These are phyloP conservation scores for Cutaneotrichosporon sp. DNA, from an alignment of 1,284 basidiomycete genomes.

Conservation along the genomic window DNA sequence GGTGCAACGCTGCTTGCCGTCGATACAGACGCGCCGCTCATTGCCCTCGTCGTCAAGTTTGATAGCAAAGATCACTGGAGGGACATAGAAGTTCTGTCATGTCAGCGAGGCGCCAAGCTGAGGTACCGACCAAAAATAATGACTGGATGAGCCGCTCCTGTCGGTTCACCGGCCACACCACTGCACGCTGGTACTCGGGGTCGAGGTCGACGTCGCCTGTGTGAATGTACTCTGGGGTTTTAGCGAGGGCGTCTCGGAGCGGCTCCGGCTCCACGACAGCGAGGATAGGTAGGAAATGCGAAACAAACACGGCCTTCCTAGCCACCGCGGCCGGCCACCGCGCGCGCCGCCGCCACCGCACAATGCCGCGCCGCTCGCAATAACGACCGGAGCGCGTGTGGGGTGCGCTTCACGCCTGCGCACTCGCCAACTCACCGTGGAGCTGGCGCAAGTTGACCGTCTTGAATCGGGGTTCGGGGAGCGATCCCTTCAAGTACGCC, in stretches of 20 bases:
- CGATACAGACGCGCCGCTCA: conserved; percentile 37
- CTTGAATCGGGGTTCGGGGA: conserved; percentile 24
- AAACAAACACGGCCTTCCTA: no score
- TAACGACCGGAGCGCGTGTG: no score
- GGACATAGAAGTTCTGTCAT: conserved; percentile 42
- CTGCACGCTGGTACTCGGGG: conserved; percentile 43
- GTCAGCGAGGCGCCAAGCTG: neutral
- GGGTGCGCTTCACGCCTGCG: neutral
- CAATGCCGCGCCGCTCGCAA: no score
- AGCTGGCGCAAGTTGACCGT: conserved; percentile 24
- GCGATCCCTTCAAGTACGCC: conserved; percentile 20
- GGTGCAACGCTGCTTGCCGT: conserved; percentile 46
- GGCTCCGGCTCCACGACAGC: no score
- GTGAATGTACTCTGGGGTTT: conserved; percentile 33
- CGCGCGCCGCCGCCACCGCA: neutral
- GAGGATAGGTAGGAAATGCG: neutral
- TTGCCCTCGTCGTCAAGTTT: conserved; percentile 9
- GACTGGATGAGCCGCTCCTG: conserved; percentile 33
- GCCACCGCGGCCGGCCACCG: no score
- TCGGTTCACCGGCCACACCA: conserved; percentile 39
- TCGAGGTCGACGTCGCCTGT: conserved; percentile 32
- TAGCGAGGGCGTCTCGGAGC: neutral
- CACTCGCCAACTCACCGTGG: conserved; percentile 22
- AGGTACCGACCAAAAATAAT: conserved; percentile 30
- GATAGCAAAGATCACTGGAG: conserved; percentile 40